Evolutionary conservation across 2,329 filamentous ascomycete species (phyloP).

Genomic region (Diplocarpon rosae): DNA sequence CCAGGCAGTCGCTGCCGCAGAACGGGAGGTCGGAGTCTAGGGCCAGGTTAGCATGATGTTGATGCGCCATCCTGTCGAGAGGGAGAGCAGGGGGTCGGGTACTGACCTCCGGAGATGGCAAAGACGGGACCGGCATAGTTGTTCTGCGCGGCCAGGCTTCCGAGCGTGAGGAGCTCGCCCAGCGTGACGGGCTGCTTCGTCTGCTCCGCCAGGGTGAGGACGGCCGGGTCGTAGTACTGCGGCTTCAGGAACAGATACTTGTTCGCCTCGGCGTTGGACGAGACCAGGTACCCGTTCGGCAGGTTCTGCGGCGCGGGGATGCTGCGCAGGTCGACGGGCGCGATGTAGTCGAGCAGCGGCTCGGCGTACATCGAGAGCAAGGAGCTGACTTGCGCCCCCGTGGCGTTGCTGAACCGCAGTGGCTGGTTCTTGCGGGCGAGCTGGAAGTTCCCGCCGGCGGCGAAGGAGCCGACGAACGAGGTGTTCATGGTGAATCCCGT

Average conservation of each 20-base stretch:
- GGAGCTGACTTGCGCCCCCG: slow-evolving; percentile 13
- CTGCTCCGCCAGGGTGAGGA: slow-evolving; percentile 36
- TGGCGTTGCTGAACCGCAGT: slow-evolving; percentile 29
- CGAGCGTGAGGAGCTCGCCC: slow-evolving; percentile 49
- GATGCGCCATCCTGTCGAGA: not conserved
- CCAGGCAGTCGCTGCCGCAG: slow-evolving; percentile 50
- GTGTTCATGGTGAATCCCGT: slow-evolving; percentile 46
- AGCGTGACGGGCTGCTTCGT: slow-evolving; percentile 45
- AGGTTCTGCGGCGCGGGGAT: slow-evolving; percentile 27
- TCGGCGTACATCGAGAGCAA: slow-evolving; percentile 11
- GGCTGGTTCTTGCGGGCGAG: slow-evolving; percentile 29
- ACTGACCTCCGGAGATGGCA: slow-evolving; percentile 44
- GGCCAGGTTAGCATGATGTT: not conserved
- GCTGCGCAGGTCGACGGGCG: slow-evolving; percentile 10
- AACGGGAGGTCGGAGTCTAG: slow-evolving; percentile 38
- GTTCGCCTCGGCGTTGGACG: slow-evolving; percentile 35
- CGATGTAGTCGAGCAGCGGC: slow-evolving; percentile 8
- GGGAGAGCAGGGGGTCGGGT: not conserved
- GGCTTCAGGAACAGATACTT: slow-evolving; percentile 44
- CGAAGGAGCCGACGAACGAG: slow-evolving; percentile 34
- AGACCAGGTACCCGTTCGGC: slow-evolving; percentile 41
- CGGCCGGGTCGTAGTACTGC: slow-evolving; percentile 41
- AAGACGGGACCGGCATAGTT: slow-evolving; percentile 43
- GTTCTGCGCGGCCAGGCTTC: slow-evolving; percentile 28
- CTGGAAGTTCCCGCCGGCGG: slow-evolving; percentile 37